Base-by-base conservation (phyloP, 2,329 filamentous ascomycete genomes). In the Penicillium sclerotiorum region DNA sequence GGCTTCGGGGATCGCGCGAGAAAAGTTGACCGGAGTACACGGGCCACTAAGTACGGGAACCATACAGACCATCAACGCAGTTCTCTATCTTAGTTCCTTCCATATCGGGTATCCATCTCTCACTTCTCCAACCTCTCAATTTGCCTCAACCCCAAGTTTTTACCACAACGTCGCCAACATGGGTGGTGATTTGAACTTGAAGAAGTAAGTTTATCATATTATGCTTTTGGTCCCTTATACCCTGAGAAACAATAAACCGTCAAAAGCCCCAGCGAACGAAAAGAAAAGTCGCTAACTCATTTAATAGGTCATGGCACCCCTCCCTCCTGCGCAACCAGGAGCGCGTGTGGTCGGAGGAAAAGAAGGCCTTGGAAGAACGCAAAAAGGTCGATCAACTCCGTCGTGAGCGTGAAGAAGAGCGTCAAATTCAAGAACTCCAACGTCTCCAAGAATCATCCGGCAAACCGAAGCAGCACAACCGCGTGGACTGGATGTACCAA, bases 401-500 rank as follows among this genome's bases (percentile, higher is more conserved):
- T 65, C 92, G 95, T 65, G 94, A 99, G 73, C 86, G 95, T 58
- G 90, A 92, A 60, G 92, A 97, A 70, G 95, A 99, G 75, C 86
- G 92, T 39, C 86, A 89, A 40, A 89, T 96, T 59, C 90, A 96
- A 70, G 92, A 97, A 70, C 83, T 97, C 1, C 89, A 96, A 71
- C 84, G 86, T 45, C 82, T 97, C 59, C 90, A 96, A 49, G 94
- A 96, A 73, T 86, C 88, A 2, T 88, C 91, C 1, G 94, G 94
- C 30, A 91, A 92, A 48, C 84, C 82, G 62, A 92, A 90, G 66
- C 82, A 87, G 45, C 76, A 88, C 23, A 87, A 93, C 62, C 85
- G 91, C 28, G 93, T 99, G 21, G 94, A 97, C 64, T 99, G 94
- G 90, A 96, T 99, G 90, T 99, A 99, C 73, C 85, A 88, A 61